Percentiles rank a stretch among this genome's conserved stretches.
Evolutionary conservation across 805 yeast genomes (phyloP).

Genomic region (Ogataea saltuana): DNA sequence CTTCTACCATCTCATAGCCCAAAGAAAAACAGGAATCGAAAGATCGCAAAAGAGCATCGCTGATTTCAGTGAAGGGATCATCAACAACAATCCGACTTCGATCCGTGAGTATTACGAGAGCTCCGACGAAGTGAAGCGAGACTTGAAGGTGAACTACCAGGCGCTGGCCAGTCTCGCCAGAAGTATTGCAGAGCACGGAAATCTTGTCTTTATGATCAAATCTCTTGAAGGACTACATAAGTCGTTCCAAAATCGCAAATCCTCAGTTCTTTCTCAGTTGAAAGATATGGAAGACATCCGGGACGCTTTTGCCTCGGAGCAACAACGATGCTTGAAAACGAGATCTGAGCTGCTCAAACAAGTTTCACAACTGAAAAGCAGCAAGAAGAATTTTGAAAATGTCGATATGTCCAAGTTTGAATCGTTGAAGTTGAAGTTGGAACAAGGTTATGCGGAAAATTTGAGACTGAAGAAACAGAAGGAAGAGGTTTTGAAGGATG

Average conservation of each 20-base stretch:
- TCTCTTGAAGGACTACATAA: slow-evolving; percentile 30
- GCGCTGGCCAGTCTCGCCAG: slow-evolving; percentile 35
- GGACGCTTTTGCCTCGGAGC: slow-evolving; percentile 23
- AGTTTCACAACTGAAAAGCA: slow-evolving; percentile 17
- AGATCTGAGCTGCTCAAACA: slow-evolving; percentile 23
- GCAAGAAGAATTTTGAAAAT: slow-evolving; percentile 10
- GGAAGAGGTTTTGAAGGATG: neutral
- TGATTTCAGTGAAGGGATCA: slow-evolving; percentile 31
- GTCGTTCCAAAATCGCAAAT: slow-evolving; percentile 30
- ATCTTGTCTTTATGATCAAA: slow-evolving; percentile 29
- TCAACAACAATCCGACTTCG: slow-evolving; percentile 34
- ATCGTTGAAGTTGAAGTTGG: slow-evolving; percentile 6
- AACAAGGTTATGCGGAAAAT: neutral
- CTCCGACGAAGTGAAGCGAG: slow-evolving; percentile 24
- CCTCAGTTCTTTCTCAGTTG: slow-evolving; percentile 23
- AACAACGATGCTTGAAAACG: slow-evolving; percentile 26
- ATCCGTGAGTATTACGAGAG: slow-evolving; percentile 35
- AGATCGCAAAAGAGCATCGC: slow-evolving; percentile 29
- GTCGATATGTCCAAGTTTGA: slow-evolving; percentile 14
- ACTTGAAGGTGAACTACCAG: slow-evolving; percentile 32
- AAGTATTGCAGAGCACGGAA: slow-evolving; percentile 33
- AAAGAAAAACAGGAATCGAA: slow-evolving; percentile 29
- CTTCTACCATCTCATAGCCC: slow-evolving; percentile 32
- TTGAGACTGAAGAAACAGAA: neutral
- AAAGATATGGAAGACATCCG: slow-evolving; percentile 28